Percentiles rank a stretch among this genome's conserved stretches.
These are phyloP conservation scores for Camelina sativa DNA, from an alignment of 345 rosid species.

Conservation along the genomic window DNA sequence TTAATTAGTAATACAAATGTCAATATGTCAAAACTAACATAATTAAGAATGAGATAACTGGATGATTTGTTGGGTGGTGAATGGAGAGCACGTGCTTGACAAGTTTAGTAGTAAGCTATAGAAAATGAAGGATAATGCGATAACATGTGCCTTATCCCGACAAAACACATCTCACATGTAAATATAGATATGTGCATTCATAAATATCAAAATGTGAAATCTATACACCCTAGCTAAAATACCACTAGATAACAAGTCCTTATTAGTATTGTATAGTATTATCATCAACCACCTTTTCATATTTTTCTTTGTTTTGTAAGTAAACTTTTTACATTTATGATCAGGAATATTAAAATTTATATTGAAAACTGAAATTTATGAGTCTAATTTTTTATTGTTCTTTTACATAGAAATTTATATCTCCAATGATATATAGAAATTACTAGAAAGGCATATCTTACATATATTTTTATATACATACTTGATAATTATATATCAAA, in stretches of 20 bases:
- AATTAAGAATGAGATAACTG: constrained; percentile 34
- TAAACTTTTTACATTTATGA: constrained; percentile 33
- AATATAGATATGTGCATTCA: constrained; percentile 2
- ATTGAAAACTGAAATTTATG: background rate
- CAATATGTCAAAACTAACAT: constrained; percentile 27
- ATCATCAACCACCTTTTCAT: constrained; percentile 1
- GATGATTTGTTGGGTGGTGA: constrained; percentile 39
- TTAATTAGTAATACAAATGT: constrained; percentile 21
- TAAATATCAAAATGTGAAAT: constrained; percentile 14
- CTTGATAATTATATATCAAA: background rate
- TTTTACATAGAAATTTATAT: constrained; percentile 2
- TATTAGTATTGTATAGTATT: background rate
- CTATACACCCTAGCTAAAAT: background rate
- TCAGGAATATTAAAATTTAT: background rate
- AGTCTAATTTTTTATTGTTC: background rate
- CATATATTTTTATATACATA: background rate
- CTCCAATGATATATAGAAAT: background rate
- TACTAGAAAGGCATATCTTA: constrained; percentile 18
- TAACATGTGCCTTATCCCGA: constrained; percentile 49
- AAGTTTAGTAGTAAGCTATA: constrained; percentile 40
- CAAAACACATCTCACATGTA: constrained; percentile 45
- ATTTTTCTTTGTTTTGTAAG: constrained; percentile 1
- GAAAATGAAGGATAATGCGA: constrained; percentile 45
- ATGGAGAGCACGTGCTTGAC: constrained; percentile 47
- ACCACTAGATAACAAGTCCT: constrained; percentile 17